These are phyloP conservation scores for Lagerstroemia speciosa DNA, from an alignment of 345 rosid species.

Conservation along the genomic window DNA sequence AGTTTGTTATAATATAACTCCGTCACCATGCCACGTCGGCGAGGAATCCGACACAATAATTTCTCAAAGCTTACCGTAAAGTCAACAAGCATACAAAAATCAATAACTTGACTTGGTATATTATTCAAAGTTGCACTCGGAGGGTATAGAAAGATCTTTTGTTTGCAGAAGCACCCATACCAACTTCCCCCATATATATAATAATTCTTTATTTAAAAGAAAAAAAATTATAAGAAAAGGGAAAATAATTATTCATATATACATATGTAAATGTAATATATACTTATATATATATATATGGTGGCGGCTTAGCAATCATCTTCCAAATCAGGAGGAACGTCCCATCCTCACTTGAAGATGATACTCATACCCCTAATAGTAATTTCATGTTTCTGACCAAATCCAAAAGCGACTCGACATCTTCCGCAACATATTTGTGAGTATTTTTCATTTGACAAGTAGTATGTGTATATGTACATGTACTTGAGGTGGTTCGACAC, in stretches of 20 bases:
- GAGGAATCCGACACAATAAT: neutral
- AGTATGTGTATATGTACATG: too few relatives aligned
- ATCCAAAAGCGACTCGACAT: neutral
- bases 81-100: neutral
- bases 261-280: neutral
- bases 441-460: too few relatives aligned
- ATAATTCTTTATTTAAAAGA: neutral
- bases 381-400: slow-evolving; percentile 1
- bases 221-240: neutral
- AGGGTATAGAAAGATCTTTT: slow-evolving; percentile 1
- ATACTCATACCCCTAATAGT: slow-evolving; percentile 4
- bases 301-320: slow-evolving; percentile 10
- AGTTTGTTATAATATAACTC: too few relatives aligned
- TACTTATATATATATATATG: neutral
- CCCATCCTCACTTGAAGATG: slow-evolving; percentile 4
- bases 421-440: neutral
- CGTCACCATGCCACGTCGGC: neutral
- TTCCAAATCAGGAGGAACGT: slow-evolving; percentile 10
- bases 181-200: neutral
- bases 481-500: too few relatives aligned
- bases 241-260: neutral
- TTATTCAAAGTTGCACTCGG: neutral
- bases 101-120: neutral
- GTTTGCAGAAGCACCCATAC: slow-evolving; percentile 1
- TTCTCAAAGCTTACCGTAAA: neutral